Evolutionary conservation across 1,284 basidiomycete genomes (phyloP).

Genomic region (Heterobasidion occidentale): DNA sequence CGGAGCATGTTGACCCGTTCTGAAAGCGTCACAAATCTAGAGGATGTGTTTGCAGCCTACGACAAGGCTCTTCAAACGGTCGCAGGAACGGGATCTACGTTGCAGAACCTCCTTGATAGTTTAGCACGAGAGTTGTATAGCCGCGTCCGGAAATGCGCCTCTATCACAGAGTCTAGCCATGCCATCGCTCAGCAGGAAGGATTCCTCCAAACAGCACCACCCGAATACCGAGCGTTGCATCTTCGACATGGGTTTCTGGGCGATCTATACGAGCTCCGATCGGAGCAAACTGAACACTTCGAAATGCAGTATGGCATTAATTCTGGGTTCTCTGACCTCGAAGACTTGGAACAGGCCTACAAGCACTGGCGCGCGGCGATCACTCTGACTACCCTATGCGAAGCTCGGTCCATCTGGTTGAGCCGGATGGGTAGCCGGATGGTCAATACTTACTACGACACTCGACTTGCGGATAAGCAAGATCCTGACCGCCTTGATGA

Average conservation of each 20-base stretch:
- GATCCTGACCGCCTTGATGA: not conserved
- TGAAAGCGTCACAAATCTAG: no score
- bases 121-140: no score
- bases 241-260: not conserved
- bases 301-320: not conserved
- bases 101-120: no score
- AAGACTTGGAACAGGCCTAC: not conserved
- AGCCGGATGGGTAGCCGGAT: not conserved
- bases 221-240: not conserved
- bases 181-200: no score
- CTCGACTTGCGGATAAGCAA: not conserved
- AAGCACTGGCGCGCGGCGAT: not conserved
- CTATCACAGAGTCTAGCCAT: no score
- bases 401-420: not conserved
- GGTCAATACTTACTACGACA: not conserved
- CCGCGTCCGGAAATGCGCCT: no score
- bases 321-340: not conserved
- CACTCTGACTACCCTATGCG: not conserved
- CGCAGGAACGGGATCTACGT: no score
- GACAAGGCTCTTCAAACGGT: no score
- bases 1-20: no score
- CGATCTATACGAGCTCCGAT: not conserved
- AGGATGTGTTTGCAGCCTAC: no score
- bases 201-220: no score
- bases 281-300: not conserved